Conservation (phyloP, 2,329 filamentous ascomycete species). For the Cryphonectria naterciae region DNA sequence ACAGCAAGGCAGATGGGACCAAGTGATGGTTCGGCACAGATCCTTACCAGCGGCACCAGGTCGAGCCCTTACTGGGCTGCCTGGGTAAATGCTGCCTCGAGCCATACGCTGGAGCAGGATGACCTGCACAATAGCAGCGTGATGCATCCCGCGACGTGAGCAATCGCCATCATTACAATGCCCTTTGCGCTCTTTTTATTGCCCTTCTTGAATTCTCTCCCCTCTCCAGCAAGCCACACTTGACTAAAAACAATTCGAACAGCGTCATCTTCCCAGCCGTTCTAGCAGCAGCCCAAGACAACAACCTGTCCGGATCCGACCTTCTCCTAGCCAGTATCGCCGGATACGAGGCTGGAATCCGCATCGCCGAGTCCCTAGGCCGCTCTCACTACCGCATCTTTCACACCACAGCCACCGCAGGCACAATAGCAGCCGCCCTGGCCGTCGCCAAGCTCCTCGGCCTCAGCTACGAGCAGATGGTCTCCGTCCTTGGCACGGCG, state of each 20-base stretch:
- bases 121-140: constrained; percentile 17
- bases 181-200: background rate
- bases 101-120: constrained; percentile 17
- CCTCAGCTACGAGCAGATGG: constrained; percentile 1
- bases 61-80: constrained; percentile 16
- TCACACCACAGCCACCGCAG: constrained; percentile 15
- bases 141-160: constrained; percentile 17
- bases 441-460: constrained; percentile 11
- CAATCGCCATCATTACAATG: too few relatives aligned
- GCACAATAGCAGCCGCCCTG: constrained; percentile 7
- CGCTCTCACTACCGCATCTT: constrained; percentile 11
- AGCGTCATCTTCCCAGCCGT: constrained; percentile 18
- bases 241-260: background rate
- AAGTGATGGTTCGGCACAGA: constrained; percentile 1
- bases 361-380: constrained; percentile 14
- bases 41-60: background rate
- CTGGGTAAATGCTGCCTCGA: constrained; percentile 16
- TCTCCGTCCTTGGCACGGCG: background rate
- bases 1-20: constrained; percentile 13
- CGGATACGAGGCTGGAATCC: constrained; percentile 13
- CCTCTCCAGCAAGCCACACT: background rate
- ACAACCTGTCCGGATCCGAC: background rate
- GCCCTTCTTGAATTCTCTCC: background rate
- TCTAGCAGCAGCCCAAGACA: constrained; percentile 16
- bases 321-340: constrained; percentile 16